phyloP scores from a whole-genome alignment of 2,329 filamentous ascomycete species.

The Cadophora sp. region DNA sequence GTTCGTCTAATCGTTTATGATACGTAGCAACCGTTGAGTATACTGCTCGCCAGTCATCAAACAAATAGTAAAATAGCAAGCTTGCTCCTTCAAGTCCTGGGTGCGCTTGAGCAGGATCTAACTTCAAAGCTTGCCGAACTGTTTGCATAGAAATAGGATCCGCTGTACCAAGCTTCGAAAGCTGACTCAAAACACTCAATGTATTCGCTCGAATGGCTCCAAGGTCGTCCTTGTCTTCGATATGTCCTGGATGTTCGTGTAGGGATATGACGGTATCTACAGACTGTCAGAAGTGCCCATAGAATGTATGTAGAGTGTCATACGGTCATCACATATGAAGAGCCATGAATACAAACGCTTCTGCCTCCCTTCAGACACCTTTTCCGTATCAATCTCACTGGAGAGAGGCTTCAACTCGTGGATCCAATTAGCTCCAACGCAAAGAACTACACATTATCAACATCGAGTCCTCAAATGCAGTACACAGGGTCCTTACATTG shows the following conservation, averaged over 20 bases:
- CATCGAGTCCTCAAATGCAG: neutral
- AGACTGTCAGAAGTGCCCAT: constrained; percentile 13
- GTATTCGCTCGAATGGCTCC: constrained; percentile 58
- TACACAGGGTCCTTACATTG: constrained; percentile 55
- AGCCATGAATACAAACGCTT: constrained; percentile 75
- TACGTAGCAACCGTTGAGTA: constrained; percentile 59
- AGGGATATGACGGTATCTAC: constrained; percentile 73
- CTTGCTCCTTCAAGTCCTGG: constrained; percentile 58
- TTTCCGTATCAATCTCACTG: constrained; percentile 42
- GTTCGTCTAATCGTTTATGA: constrained; percentile 53
- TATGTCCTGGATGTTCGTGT: constrained; percentile 59
- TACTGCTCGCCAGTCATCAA: constrained; percentile 69
- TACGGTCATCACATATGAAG: constrained; percentile 69
- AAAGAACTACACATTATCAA: constrained; percentile 58
- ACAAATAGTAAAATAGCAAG: constrained; percentile 69
- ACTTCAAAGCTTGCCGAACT: constrained; percentile 38
- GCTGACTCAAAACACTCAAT: constrained; percentile 64
- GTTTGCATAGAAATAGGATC: constrained; percentile 43
- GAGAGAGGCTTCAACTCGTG: constrained; percentile 49
- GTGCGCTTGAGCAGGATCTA: constrained; percentile 41
- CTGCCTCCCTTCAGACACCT: constrained; percentile 45
- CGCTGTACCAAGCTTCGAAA: constrained; percentile 57
- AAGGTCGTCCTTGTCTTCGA: constrained; percentile 42
- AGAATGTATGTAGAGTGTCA: constrained; percentile 26
- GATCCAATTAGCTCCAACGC: constrained; percentile 74